Base-by-base conservation (phyloP, 129 eudicot species). In the Ambrosia artemisiifolia region DNA sequence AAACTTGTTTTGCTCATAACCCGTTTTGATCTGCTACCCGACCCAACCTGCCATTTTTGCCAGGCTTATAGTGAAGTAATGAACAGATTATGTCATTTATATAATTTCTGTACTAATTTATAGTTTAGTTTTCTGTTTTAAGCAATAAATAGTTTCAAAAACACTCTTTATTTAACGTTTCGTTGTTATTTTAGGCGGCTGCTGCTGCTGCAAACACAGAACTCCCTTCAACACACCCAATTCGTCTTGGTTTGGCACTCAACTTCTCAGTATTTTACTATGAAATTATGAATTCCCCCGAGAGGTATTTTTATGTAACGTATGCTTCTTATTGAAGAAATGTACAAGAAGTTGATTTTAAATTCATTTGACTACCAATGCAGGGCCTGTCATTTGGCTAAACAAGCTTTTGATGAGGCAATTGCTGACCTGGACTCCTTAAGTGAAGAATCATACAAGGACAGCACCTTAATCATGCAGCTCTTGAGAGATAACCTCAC, bases 361-460 rank as follows among this genome's bases (percentile, higher is more conserved):
- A 61, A 42, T 32, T 61, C 3, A 71, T 64, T 44, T 12, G 19
- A 49, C 50, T 66, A 42, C 50, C 36, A 78, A 56, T 75, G 67
- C 82, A 90, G 99, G 87, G 99, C 99, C 3, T 94, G 97, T 75
- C 97, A 94, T 78, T 83, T 94, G 88, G 99, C 99, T 54, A 94
- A 94, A 74, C 99, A 90, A 90, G 99, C 99, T 42, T 94, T 94
- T 83, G 99, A 94, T 56, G 99, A 94, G 85, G 97, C 99, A 47
- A 94, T 94, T 67, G 87, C 97, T 61, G 97, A 94, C 79, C 71
- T 94, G 83, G 99, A 94, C 76, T 87, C 99, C 34, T 83, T 94
- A 81, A 88, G 99, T 43, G 97, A 94, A 80, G 97, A 90, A 72
- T 94, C 99, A 16, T 94, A 94, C 86, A 94, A 94, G 72, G 99